Base-by-base conservation (phyloP, 768 basidiomycete genomes). In the Lentinula aciculospora region DNA sequence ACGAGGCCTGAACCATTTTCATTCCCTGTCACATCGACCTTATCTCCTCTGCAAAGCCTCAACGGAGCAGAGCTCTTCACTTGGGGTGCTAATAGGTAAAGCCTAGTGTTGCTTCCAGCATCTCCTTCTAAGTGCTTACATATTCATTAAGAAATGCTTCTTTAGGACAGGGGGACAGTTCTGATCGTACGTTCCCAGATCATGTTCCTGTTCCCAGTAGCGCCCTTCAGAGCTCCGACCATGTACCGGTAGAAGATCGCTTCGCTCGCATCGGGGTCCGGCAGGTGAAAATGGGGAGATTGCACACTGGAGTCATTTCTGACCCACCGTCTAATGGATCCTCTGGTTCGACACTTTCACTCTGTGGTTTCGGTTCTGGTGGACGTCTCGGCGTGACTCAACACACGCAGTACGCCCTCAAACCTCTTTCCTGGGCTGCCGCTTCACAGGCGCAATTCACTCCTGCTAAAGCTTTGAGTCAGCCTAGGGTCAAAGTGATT, bases 351-450 rank as follows among this genome's bases (percentile, higher is more conserved):
- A 97, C 96, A 64, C 65, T 98, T 13, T 84, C 87, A 27, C 66
- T 94, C 5, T 98, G 94, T 64, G 95, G 97, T 3, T 95, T 94
- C 65, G 93, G 92, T 1, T 87, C 85, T 50, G 88, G 89, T 10
- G 94, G 94, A 56, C 83, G 91, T 17, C 78, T 94, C 15, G 94
- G 92, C 2, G 79, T 81, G 2, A 80, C 78, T 2, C 81, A 88
- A 39, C 89, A 94, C 64, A 93, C 88, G 13, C 92, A 94, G 68
- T 88, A 88, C 60, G 76, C 77, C 12, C 78, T 94, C 29, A 80
- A 80, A 40, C 82, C 86, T 0, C 69, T 91, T 15, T 66, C 79
- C 1, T 80, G 83, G 29, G 75, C 88, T 44, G 71, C 81, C 23
- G 17, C 25, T 21, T 21, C 15, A 12, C 40, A 42, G 9, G 27